These are phyloP conservation scores for Lophiostoma macrostomum DNA, from an alignment of 495 filamentous ascomycete genomes.

Conservation along the genomic window DNA sequence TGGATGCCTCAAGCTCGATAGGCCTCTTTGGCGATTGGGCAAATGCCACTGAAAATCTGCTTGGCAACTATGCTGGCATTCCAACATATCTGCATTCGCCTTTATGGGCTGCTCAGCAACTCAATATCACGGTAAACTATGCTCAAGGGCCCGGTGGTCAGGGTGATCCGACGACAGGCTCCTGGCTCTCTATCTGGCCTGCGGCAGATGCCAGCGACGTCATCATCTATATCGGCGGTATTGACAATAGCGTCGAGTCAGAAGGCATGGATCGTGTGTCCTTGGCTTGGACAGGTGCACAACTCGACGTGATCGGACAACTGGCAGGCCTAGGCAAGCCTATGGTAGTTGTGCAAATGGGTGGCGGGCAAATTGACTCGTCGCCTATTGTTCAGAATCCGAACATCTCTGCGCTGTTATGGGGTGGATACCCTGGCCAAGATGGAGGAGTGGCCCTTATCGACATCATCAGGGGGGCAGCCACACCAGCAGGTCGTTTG, in stretches of 20 bases:
- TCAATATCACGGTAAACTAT: constrained; percentile 50
- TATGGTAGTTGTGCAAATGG: constrained; percentile 57
- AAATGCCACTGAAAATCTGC: constrained; percentile 58
- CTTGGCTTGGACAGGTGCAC: constrained; percentile 58
- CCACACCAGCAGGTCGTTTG: constrained; percentile 56
- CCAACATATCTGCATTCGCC: constrained; percentile 58
- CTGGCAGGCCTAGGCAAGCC: constrained; percentile 53
- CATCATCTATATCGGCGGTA: constrained; percentile 57
- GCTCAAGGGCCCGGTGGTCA: constrained; percentile 46
- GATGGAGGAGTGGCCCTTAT: constrained; percentile 54
- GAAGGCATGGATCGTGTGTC: constrained; percentile 55
- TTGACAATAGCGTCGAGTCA: constrained; percentile 55
- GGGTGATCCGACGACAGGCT: constrained; percentile 41
- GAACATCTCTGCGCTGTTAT: constrained; percentile 53
- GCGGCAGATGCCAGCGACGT: constrained; percentile 53
- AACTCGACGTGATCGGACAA: constrained; percentile 54
- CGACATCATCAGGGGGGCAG: constrained; percentile 54
- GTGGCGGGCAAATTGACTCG: constrained; percentile 43
- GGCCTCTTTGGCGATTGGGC: constrained; percentile 60
- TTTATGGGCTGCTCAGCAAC: constrained; percentile 48
- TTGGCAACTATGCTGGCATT: constrained; percentile 58
- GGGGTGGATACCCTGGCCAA: constrained; percentile 62
- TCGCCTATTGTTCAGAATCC: constrained; percentile 39
- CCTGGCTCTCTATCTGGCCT: constrained; percentile 37
- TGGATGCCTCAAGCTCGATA: constrained; percentile 43